These are phyloP conservation scores for Ceratobasidium papillatum DNA, from an alignment of 1,284 basidiomycete species.

Conservation along the genomic window DNA sequence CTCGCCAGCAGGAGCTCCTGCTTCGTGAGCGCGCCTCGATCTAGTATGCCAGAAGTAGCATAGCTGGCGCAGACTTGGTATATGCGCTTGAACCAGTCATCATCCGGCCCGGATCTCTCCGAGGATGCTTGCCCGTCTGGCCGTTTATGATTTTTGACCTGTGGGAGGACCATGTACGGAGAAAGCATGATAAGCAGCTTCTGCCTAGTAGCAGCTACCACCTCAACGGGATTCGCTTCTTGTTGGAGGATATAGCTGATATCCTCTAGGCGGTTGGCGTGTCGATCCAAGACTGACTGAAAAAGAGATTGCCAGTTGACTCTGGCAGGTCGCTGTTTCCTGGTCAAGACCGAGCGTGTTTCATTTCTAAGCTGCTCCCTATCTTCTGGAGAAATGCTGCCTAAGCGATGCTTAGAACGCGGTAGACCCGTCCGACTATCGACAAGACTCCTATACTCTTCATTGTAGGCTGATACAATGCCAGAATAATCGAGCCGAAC, in stretches of 20 bases:
- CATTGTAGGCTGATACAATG: conserved; percentile 59
- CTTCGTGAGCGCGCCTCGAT: background rate
- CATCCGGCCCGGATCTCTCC: background rate
- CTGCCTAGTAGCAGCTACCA: conserved; percentile 45
- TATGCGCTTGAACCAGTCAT: conserved; percentile 27
- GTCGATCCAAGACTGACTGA: conserved; percentile 56
- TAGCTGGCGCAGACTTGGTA: background rate
- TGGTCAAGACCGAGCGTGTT: conserved; percentile 47
- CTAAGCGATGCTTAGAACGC: conserved; percentile 53
- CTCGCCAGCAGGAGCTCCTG: conserved; percentile 6
- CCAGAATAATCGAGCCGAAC: conserved; percentile 55
- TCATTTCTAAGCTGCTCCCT: conserved; percentile 43
- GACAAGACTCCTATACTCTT: conserved; percentile 53
- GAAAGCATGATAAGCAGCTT: conserved; percentile 54
- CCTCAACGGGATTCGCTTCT: conserved; percentile 41
- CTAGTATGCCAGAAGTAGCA: background rate
- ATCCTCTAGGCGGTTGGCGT: conserved; percentile 56
- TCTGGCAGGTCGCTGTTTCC: conserved; percentile 48
- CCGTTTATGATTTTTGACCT: background rate
- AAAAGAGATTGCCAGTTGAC: conserved; percentile 58
- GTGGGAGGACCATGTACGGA: conserved; percentile 51
- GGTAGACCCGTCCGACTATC: conserved; percentile 48
- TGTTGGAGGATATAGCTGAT: conserved; percentile 52
- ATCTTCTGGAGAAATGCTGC: conserved; percentile 46
- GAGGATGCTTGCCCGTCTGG: no score